phyloP scores from a whole-genome alignment of 2,329 filamentous ascomycete genomes.

The Rhinocladiella mackenziei region DNA sequence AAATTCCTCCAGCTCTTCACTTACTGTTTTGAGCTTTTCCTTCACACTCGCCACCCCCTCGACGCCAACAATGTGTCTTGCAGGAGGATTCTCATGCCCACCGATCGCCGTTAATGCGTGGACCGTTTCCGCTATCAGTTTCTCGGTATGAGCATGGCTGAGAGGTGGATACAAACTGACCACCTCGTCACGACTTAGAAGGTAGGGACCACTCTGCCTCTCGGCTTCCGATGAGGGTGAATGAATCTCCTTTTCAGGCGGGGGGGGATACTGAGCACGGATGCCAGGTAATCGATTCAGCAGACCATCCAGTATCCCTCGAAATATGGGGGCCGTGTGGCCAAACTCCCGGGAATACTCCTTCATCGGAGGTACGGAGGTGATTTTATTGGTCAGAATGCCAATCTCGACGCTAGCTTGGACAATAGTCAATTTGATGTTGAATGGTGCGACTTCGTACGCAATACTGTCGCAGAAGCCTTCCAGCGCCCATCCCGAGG shows the following conservation, averaged over 20 bases:
- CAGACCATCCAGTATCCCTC: slow-evolving; percentile 76
- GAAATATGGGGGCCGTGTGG: slow-evolving; percentile 73
- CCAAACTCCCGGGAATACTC: slow-evolving; percentile 61
- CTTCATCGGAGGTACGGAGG: slow-evolving; percentile 72
- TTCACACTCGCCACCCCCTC: slow-evolving; percentile 85
- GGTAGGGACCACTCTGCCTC: slow-evolving; percentile 27
- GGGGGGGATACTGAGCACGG: slow-evolving; percentile 37
- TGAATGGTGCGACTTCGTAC: slow-evolving; percentile 95
- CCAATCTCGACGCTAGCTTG: slow-evolving; percentile 93
- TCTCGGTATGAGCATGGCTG: slow-evolving; percentile 63
- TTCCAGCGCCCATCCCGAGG: slow-evolving; percentile 90
- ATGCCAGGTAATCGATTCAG: slow-evolving; percentile 71
- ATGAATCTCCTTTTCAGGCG: slow-evolving; percentile 25
- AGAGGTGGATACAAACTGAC: slow-evolving; percentile 72
- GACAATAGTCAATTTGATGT: slow-evolving; percentile 91
- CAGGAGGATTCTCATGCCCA: slow-evolving; percentile 91
- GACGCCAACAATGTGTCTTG: slow-evolving; percentile 85
- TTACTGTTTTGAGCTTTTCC: slow-evolving; percentile 94
- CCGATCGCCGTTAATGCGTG: slow-evolving; percentile 88
- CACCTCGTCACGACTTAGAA: slow-evolving; percentile 38
- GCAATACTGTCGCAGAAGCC: slow-evolving; percentile 92
- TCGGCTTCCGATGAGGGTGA: slow-evolving; percentile 27
- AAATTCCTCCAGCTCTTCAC: slow-evolving; percentile 94
- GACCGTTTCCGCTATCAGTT: slow-evolving; percentile 80
- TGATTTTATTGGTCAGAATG: slow-evolving; percentile 80